Evolutionary conservation across 306 rosid species (phyloP), one percentile per base, ranked within the genome.

Genomic region (Erythrophleum fordii): DNA sequence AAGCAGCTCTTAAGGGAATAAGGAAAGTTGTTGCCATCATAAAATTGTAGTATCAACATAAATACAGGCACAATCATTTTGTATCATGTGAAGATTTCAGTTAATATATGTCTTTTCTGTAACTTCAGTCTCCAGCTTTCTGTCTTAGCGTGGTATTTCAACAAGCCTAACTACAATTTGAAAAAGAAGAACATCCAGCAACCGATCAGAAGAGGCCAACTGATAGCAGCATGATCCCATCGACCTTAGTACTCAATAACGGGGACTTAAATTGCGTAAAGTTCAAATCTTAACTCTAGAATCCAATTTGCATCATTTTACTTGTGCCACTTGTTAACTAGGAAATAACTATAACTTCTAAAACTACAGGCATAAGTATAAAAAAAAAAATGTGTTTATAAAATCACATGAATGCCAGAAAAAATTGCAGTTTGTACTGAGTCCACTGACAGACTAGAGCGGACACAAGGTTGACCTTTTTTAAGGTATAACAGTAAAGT

Each of bases 231-330:
- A 48, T 46, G 65, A 62, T 29, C 73, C 53, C 41, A 34, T 52
- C 8, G 11, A 35, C 41, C 41, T 13, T 8, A 64, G 62, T 28
- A 46, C 35, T n/a, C 7, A 12, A 25, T 0, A 42, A 18, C 5
- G 18, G 48, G 8, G 4, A 13, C 16, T 10, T 20, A 14, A 67
- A 67, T 67, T 67, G 11, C 31, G 13, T 25, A 44, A n/a, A 76
- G 59, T 46, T 28, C 22, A 61, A 20, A 77, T 31, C 23, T 14
- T 31, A 76, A 31, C 10, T 58, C 48, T 29, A 12, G 23, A 49
- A 72, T 25, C 66, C 53, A 80, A 64, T 23, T 31, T 73, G 53
- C 16, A 16, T 48, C 59, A 64, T 52, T 53, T 64, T 23, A 64
- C 66, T 16, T 14, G 35, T 29, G 49, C 56, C 29, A 8, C n/a